A percentile compares a stretch with the other conserved stretches of the same genome.
phyloP scores from a whole-genome alignment of 305 asterid species.

The Plantago coronopus region DNA sequence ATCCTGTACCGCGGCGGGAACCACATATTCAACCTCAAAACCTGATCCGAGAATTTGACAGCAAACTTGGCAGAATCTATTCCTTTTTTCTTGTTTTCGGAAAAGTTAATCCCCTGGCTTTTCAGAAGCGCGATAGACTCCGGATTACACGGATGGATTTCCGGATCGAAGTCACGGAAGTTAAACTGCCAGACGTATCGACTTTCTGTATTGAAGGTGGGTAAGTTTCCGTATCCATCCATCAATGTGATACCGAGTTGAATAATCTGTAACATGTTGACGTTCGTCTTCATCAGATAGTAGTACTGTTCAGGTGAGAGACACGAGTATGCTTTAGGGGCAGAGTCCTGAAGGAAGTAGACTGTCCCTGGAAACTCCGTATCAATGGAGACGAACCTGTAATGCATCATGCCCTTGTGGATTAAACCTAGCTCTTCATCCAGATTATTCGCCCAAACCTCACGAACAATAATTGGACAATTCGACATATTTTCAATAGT shows the following conservation, averaged over 20 bases:
- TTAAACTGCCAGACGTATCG: slow-evolving; percentile 4
- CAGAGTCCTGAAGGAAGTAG: neutral
- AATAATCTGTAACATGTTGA: neutral
- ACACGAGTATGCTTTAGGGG: neutral
- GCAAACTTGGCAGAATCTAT: neutral
- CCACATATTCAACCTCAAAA: neutral
- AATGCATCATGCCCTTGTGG: neutral
- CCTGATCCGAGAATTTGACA: too few relatives aligned
- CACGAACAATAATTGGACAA: neutral
- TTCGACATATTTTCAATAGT: too few relatives aligned
- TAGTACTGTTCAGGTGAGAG: neutral
- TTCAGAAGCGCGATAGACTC: neutral
- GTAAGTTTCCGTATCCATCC: neutral
- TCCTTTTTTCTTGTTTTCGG: neutral
- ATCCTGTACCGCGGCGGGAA: neutral
- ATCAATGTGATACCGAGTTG: slow-evolving; percentile 6
- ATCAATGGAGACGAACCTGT: neutral
- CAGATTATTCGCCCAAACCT: neutral
- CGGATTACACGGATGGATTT: neutral
- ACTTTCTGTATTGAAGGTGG: neutral
- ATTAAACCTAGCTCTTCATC: neutral
- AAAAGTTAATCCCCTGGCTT: neutral
- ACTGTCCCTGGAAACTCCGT: slow-evolving; percentile 3
- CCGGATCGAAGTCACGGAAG: neutral
- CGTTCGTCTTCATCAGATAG: neutral